Conservation (phyloP, 1,139 yeast genomes). For the Scheffersomyces insectosa region DNA sequence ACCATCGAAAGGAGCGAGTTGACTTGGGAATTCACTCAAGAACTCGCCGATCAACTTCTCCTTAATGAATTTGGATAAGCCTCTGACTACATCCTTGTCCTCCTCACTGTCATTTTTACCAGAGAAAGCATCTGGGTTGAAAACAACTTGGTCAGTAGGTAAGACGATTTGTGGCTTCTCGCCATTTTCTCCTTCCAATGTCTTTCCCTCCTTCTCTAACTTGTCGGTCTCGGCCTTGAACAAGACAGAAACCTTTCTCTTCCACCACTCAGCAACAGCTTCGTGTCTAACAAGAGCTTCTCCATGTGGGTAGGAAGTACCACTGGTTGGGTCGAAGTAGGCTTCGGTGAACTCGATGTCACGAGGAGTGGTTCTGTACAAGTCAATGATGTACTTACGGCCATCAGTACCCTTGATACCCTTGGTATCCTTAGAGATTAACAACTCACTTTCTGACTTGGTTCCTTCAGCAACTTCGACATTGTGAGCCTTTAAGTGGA, state of each 20-base stretch:
- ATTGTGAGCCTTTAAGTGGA: constrained; percentile 74
- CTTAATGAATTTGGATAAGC: constrained; percentile 64
- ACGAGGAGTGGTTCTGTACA: constrained; percentile 80
- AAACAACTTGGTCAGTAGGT: constrained; percentile 55
- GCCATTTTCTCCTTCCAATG: constrained; percentile 29
- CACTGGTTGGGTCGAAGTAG: constrained; percentile 41
- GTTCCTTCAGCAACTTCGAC: constrained; percentile 41
- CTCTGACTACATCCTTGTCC: constrained; percentile 64
- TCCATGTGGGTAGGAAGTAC: constrained; percentile 74
- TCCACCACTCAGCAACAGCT: constrained; percentile 91
- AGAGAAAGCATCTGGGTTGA: constrained; percentile 81
- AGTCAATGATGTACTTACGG: constrained; percentile 79
- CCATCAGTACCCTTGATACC: constrained; percentile 87
- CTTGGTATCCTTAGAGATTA: constrained; percentile 76
- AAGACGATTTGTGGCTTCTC: constrained; percentile 53
- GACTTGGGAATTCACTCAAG: constrained; percentile 53
- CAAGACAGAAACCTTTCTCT: constrained; percentile 59
- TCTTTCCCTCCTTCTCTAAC: constrained; percentile 47
- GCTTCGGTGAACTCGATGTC: constrained; percentile 75
- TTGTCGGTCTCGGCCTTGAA: constrained; percentile 51
- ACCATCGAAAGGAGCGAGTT: constrained; percentile 79
- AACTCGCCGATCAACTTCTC: constrained; percentile 63
- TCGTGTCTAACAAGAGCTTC: constrained; percentile 81
- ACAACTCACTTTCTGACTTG: constrained; percentile 46
- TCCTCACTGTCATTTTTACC: constrained; percentile 39